These are phyloP conservation scores for Babesia divergens DNA, from an alignment of 169 alveolate genomes.

Conservation along the genomic window DNA sequence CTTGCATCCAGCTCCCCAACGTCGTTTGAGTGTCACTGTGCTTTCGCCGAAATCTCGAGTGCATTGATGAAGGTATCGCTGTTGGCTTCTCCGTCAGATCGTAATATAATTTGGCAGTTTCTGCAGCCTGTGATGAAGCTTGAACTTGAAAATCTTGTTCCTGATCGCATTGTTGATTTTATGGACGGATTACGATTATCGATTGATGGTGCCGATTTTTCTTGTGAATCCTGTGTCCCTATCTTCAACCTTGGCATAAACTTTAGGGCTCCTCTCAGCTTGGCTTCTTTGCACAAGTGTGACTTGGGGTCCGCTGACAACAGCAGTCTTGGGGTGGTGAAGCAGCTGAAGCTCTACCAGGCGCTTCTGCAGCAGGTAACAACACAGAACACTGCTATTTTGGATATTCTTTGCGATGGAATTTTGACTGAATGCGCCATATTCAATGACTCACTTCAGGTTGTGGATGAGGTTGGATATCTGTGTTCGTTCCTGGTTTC, in stretches of 20 bases:
- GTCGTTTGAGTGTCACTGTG: slow-evolving; percentile 12
- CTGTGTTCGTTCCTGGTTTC: slow-evolving; percentile 18
- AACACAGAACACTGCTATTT: background rate
- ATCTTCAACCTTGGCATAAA: slow-evolving; percentile 24
- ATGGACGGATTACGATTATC: slow-evolving; percentile 54
- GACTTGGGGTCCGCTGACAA: slow-evolving; percentile 1
- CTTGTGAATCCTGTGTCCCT: slow-evolving; percentile 12
- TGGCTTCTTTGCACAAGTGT: background rate
- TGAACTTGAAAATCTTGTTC: slow-evolving; percentile 13
- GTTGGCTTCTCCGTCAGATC: background rate
- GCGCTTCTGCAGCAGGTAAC: slow-evolving; percentile 53
- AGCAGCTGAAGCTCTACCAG: slow-evolving; percentile 52
- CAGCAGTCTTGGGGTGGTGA: slow-evolving; percentile 28
- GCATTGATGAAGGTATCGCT: slow-evolving; percentile 27
- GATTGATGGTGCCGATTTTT: background rate
- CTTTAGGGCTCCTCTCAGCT: slow-evolving; percentile 1
- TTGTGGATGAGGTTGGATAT: slow-evolving; percentile 43
- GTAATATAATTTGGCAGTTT: slow-evolving; percentile 3
- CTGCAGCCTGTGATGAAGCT: slow-evolving; percentile 18
- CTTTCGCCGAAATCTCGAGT: slow-evolving; percentile 21
- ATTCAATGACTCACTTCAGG: slow-evolving; percentile 37
- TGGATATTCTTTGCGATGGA: background rate
- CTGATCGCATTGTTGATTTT: slow-evolving; percentile 36
- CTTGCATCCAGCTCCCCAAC: slow-evolving; percentile 19
- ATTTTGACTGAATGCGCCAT: slow-evolving; percentile 16